A percentile compares a stretch with the other conserved stretches of the same genome.
These are phyloP conservation scores for Penicillium chermesinum DNA, from an alignment of 495 filamentous ascomycete species.

Conservation along the genomic window DNA sequence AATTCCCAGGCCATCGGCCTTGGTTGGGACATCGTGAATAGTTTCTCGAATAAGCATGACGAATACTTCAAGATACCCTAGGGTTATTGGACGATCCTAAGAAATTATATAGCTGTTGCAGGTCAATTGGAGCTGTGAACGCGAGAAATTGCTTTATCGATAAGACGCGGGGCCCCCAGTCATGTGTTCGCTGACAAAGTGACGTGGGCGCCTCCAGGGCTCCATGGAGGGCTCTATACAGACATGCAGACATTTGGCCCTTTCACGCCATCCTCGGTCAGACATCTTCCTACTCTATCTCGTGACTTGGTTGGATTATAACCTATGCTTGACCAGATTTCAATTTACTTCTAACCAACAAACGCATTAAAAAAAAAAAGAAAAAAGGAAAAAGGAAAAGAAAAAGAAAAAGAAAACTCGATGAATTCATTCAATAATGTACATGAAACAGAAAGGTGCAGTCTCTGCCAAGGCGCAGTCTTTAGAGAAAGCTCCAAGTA, in stretches of 20 bases:
- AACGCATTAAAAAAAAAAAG: too few species aligned
- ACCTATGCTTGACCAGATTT: too few species aligned
- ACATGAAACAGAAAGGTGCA: slow-evolving; percentile 19
- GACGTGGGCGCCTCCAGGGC: background rate
- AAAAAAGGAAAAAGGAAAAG: too few species aligned
- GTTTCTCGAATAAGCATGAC: slow-evolving; percentile 67
- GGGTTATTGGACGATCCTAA: background rate
- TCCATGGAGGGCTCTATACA: too few species aligned
- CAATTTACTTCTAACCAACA: too few species aligned
- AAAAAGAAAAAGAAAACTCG: slow-evolving; percentile 2
- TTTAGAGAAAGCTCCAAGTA: background rate
- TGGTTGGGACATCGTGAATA: slow-evolving; percentile 61
- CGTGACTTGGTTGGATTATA: too few species aligned
- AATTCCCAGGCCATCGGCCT: slow-evolving; percentile 52
- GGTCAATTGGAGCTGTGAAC: slow-evolving; percentile 1
- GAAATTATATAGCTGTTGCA: background rate
- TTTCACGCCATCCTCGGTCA: too few species aligned
- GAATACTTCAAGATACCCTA: too few species aligned
- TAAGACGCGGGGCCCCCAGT: slow-evolving; percentile 13
- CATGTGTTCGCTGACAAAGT: background rate
- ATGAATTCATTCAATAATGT: slow-evolving; percentile 22
- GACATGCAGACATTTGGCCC: too few species aligned
- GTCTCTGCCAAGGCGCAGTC: background rate
- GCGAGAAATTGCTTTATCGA: slow-evolving; percentile 12
- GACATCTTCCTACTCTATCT: too few species aligned